Base-by-base conservation (phyloP, 1,284 basidiomycete species). In the Afroboletus lepidellus region DNA sequence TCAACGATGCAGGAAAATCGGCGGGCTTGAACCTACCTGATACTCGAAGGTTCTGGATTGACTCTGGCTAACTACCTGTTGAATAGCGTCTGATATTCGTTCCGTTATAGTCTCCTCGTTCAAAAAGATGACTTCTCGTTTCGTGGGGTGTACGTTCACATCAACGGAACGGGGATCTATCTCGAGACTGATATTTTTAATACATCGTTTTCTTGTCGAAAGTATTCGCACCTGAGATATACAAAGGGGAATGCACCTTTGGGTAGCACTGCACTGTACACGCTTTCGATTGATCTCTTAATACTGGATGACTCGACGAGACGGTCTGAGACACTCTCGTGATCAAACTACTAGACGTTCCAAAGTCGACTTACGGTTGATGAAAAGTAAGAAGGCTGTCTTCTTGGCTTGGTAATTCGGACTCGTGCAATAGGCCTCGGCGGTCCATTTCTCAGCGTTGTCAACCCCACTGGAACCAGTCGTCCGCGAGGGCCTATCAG, bases 131-230 rank as follows among this genome's bases (percentile, higher is more conserved):
- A 98, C 94, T 69, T 98, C 95, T 34, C 90, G 88, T 70, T 99
- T 99, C 1, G 97, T 99, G 0, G 97, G 97, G 68, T 98, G 96
- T 0, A 99, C 95, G 62, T 99, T 99, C 52, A 98, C 95, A 64
- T 99, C 97, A 11, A 99, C 87, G 27, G 90, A 86, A 32, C 84
- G 80, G 0, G 95, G 93, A 52, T 94, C 85, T 57, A 99, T 87
- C 30, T 86, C 76, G 33, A 99, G 72, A 57, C 92, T 93, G 46
- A 13, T 15, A 13, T 24, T 56, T 39, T 54, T 46, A 55, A 51
- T 15, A n/a, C 23, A 50, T 12, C 16, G 20, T 11, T n/a, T 39
- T 2, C 30, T 21, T 25, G 13, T 11, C 33, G 8, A 33, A 18
- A 32, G 6, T 53, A 11, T 36, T 47, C 61, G 18, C 54, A 90